These are phyloP conservation scores for Mallotus japonicus DNA, from an alignment of 441 rosid species.

Conservation along the genomic window DNA sequence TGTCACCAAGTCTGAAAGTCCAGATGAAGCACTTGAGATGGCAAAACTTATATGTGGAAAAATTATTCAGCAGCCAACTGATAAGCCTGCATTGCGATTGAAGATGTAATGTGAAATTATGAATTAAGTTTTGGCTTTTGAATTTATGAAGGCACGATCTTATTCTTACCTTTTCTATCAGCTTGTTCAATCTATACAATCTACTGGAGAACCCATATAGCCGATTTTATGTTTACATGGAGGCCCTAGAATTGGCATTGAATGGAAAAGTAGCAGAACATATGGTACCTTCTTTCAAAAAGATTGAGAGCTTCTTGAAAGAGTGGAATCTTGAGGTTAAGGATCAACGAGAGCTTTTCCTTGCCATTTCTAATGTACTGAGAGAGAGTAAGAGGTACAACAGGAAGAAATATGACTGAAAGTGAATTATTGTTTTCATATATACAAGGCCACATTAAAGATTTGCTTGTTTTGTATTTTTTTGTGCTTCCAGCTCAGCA, in stretches of 20 bases:
- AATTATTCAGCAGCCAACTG: conserved; percentile 77
- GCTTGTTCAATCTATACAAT: conserved; percentile 95
- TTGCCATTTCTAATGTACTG: conserved; percentile 63
- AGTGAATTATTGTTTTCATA: neutral
- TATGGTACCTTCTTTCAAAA: conserved; percentile 68
- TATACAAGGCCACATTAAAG: neutral
- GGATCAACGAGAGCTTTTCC: conserved; percentile 86
- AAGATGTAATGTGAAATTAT: conserved; percentile 60
- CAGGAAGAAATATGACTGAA: neutral
- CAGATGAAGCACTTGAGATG: conserved; percentile 70
- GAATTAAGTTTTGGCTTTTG: conserved; percentile 4
- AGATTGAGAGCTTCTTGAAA: conserved; percentile 81
- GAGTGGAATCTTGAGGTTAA: conserved; percentile 84
- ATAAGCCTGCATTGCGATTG: conserved; percentile 84
- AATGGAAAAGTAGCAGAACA: conserved; percentile 82
- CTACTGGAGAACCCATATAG: conserved; percentile 65
- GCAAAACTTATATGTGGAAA: conserved; percentile 69
- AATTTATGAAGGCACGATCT: conserved; percentile 19
- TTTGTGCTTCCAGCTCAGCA: conserved; percentile 52
- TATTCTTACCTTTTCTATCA: conserved; percentile 36
- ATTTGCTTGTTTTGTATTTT: neutral
- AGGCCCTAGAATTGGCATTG: conserved; percentile 61
- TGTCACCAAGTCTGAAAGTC: conserved; percentile 56
- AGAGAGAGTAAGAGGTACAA: conserved; percentile 80
- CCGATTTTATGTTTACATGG: conserved; percentile 88